A percentile compares a stretch with the other conserved stretches of the same genome.
These are phyloP conservation scores for Cryphonectria radicalis DNA, from an alignment of 2,329 filamentous ascomycete species.

Conservation along the genomic window DNA sequence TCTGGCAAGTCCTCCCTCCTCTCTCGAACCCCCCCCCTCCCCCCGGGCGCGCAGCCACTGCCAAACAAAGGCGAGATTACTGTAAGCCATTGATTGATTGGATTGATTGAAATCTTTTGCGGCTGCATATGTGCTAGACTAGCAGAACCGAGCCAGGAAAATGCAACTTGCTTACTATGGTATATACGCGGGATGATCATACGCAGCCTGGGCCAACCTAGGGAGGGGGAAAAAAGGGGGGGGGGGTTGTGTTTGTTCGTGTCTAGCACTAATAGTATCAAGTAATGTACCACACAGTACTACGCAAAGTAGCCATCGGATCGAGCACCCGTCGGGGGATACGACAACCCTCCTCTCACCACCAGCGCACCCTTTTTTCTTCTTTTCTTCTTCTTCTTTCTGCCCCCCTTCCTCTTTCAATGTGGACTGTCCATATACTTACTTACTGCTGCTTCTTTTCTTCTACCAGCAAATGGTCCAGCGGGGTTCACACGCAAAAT, in stretches of 20 bases:
- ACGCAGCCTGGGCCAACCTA: not conserved
- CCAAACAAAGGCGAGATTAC: too few relatives aligned
- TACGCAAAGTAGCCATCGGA: not conserved
- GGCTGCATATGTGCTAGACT: not conserved
- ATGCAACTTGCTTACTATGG: not conserved
- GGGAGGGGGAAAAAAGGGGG: not conserved
- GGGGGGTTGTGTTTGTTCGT: not conserved
- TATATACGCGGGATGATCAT: not conserved
- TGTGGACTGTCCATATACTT: not conserved
- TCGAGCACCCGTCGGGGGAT: constrained; percentile 3
- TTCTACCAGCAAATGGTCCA: not conserved
- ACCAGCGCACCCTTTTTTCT: not conserved
- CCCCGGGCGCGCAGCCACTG: too few relatives aligned
- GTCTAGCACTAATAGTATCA: not conserved
- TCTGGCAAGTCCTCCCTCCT: not conserved
- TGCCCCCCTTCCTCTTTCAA: not conserved
- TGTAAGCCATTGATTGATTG: too few relatives aligned
- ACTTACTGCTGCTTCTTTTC: not conserved
- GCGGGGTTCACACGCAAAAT: not conserved
- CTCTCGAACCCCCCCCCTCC: not conserved
- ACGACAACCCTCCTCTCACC: too few relatives aligned
- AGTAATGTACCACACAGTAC: not conserved
- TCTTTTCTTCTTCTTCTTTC: not conserved
- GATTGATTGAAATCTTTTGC: not conserved
- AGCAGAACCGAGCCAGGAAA: not conserved